Evolutionary conservation across 257 asterid species (phyloP).

Genomic region (Ophiorrhiza pumila): DNA sequence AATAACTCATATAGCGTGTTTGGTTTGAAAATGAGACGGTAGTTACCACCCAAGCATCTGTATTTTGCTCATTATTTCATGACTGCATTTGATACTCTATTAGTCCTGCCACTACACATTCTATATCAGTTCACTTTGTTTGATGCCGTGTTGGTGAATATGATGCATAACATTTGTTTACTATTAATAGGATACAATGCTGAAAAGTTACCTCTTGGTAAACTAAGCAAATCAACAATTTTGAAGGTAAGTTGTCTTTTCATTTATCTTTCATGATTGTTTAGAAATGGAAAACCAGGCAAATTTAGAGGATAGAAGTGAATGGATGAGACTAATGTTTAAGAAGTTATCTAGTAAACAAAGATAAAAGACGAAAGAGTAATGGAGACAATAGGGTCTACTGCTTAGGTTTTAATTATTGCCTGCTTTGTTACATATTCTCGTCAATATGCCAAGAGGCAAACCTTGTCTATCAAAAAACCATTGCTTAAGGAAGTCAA

Average conservation of each 20-base stretch:
- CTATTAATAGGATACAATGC: slow-evolving; percentile 74
- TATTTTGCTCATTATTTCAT: not conserved
- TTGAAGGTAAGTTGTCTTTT: slow-evolving; percentile 55
- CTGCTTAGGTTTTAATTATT: not conserved
- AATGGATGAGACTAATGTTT: not conserved
- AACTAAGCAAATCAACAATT: slow-evolving; percentile 87
- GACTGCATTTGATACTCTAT: not conserved
- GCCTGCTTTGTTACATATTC: not conserved
- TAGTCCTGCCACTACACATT: not conserved
- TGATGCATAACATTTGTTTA: slow-evolving; percentile 12
- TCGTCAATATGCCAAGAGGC: not conserved
- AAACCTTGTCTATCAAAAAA: not conserved
- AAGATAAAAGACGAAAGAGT: no score
- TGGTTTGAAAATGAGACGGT: not conserved
- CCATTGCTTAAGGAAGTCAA: no score
- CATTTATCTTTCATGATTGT: not conserved
- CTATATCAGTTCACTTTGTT: not conserved
- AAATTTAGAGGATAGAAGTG: not conserved
- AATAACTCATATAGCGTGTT: not conserved
- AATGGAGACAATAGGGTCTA: no score
- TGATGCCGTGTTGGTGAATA: not conserved
- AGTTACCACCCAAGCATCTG: not conserved
- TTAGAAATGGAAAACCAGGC: not conserved
- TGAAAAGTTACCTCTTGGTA: slow-evolving; percentile 87
- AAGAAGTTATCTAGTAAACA: not conserved